Conservation (phyloP, 257 asterid species). For the Solanum tarapatanum region DNA sequence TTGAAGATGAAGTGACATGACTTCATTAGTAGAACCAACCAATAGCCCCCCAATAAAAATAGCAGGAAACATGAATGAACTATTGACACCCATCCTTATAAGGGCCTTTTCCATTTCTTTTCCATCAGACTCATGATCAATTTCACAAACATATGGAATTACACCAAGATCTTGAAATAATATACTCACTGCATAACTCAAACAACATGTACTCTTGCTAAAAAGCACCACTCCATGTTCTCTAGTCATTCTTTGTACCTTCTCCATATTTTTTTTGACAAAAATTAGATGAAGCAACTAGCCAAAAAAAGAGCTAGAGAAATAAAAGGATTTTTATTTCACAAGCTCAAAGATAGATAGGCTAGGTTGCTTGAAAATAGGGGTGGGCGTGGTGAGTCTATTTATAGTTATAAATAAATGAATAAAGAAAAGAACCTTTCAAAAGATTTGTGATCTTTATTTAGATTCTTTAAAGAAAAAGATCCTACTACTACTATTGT, state of each 20-base stretch:
- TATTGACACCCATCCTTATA: slow-evolving; percentile 31
- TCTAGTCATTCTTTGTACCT: slow-evolving; percentile 38
- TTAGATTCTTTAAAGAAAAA: background rate
- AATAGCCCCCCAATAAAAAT: slow-evolving; percentile 53
- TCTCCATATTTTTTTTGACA: slow-evolving; percentile 27
- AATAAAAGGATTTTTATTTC: background rate
- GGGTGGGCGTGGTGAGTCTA: background rate
- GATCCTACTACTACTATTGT: background rate
- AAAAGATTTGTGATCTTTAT: background rate
- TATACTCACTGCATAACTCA: slow-evolving; percentile 60
- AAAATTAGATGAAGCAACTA: background rate
- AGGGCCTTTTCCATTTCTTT: slow-evolving; percentile 53
- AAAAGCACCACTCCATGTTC: slow-evolving; percentile 57
- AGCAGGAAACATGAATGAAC: slow-evolving; percentile 35
- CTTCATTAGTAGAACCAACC: slow-evolving; percentile 67
- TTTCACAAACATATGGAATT: slow-evolving; percentile 28
- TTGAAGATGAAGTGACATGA: slow-evolving; percentile 71
- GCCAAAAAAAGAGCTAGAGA: background rate
- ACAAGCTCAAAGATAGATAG: background rate
- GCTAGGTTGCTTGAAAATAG: background rate
- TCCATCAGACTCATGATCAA: slow-evolving; percentile 52
- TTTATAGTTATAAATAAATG: background rate
- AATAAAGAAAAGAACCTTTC: background rate
- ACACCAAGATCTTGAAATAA: slow-evolving; percentile 44
- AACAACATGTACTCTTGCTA: slow-evolving; percentile 64